Evolutionary conservation across 2,329 filamentous ascomycete genomes (phyloP).

Genomic region (Aspergillus chevalieri): DNA sequence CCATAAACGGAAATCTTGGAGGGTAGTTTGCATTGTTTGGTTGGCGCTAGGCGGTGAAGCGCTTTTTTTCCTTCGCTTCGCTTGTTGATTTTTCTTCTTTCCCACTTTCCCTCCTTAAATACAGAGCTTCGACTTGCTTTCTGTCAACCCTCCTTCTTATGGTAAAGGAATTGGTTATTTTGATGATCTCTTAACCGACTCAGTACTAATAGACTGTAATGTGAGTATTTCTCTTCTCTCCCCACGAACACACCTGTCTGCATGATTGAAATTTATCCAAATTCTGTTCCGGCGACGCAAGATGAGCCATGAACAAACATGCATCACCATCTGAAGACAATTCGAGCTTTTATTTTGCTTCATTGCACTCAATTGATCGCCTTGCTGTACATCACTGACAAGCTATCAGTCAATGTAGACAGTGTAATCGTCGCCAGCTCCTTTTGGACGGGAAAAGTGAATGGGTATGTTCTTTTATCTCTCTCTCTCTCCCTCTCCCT

Average conservation of each 20-base stretch:
- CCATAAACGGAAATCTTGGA: conserved; percentile 30
- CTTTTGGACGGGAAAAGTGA: background rate
- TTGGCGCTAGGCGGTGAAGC: background rate
- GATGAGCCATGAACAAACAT: conserved; percentile 56
- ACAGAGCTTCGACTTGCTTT: conserved; percentile 1
- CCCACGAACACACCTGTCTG: conserved; percentile 12
- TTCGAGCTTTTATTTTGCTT: conserved; percentile 4
- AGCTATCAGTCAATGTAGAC: conserved; percentile 5
- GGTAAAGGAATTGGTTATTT: conserved; percentile 7
- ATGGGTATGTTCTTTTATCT: background rate
- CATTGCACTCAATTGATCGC: conserved; percentile 1
- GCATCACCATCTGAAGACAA: conserved; percentile 53
- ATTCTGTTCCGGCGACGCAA: conserved; percentile 49
- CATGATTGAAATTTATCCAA: conserved; percentile 49
- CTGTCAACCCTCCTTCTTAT: conserved; percentile 15
- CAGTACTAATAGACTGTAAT: conserved; percentile 15
- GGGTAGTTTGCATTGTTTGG: conserved; percentile 38
- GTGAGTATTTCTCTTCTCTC: conserved; percentile 17
- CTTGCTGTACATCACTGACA: conserved; percentile 9
- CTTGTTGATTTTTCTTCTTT: conserved; percentile 3
- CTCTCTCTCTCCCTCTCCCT: background rate
- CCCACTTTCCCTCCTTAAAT: conserved; percentile 11
- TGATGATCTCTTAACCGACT: background rate
- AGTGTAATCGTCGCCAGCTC: background rate
- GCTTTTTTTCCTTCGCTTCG: conserved; percentile 1